A percentile compares a stretch with the other conserved stretches of the same genome.
Evolutionary conservation across 129 eudicot genomes (phyloP).

Genomic region (Scalesia atractyloides): DNA sequence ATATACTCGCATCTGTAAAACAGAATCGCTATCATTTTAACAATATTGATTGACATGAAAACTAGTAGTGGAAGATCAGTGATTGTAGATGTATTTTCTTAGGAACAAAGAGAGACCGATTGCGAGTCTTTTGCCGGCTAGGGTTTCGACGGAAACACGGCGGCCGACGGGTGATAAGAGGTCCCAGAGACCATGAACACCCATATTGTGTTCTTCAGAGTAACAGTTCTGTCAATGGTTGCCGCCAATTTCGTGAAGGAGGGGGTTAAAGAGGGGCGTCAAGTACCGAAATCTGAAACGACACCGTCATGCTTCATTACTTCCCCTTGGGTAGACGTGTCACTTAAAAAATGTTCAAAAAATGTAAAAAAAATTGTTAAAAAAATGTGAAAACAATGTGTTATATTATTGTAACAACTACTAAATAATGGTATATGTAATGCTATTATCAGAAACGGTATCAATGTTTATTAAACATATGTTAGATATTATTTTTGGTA

Average conservation of each 20-base stretch:
- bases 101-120: conserved; percentile 47
- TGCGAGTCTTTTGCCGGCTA: conserved; percentile 87
- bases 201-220: conserved; percentile 47
- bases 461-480: no score
- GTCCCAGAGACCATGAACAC: conserved; percentile 96
- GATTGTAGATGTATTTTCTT: background rate
- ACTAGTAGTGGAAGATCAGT: background rate
- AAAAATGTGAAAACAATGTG: no score
- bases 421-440: no score
- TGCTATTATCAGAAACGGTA: no score
- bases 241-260: conserved; percentile 42
- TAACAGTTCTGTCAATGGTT: conserved; percentile 21
- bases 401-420: no score
- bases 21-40: background rate
- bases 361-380: no score
- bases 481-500: no score
- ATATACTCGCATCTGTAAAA: conserved; percentile 85
- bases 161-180: conserved; percentile 95
- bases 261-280: conserved; percentile 11
- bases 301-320: conserved; percentile 19
- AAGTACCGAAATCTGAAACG: conserved; percentile 12
- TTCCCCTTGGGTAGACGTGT: no score
- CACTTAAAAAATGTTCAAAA: no score
- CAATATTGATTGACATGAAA: background rate
- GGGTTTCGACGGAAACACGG: conserved; percentile 94